Conservation (phyloP, 306 rosid genomes). For the Acmispon strigosus region DNA sequence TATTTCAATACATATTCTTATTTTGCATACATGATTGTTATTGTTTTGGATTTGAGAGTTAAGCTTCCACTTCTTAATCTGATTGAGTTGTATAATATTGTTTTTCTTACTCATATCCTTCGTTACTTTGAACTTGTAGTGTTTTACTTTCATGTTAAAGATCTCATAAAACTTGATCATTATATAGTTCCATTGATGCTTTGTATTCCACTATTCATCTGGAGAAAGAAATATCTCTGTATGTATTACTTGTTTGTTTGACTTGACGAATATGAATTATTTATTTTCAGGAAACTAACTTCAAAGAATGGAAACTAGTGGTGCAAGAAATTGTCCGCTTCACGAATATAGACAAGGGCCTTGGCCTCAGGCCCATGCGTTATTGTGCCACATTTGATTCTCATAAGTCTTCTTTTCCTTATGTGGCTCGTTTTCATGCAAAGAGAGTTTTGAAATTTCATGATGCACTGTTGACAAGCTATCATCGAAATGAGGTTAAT, state of each 20-base stretch:
- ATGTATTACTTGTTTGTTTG: slow-evolving; percentile 27
- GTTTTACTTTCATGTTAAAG: not conserved
- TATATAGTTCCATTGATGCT: slow-evolving; percentile 8
- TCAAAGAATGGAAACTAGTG: slow-evolving; percentile 94
- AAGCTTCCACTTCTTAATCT: not conserved
- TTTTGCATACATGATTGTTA: not conserved
- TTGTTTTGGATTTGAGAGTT: not conserved
- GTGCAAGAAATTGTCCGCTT: slow-evolving; percentile 90
- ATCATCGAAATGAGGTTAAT: slow-evolving; percentile 87
- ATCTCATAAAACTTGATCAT: not conserved
- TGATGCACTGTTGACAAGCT: slow-evolving; percentile 80
- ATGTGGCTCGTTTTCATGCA: slow-evolving; percentile 93
- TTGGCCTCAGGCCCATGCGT: slow-evolving; percentile 73
- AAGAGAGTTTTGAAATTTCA: slow-evolving; percentile 83
- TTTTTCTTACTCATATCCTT: not conserved
- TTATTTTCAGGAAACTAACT: slow-evolving; percentile 70
- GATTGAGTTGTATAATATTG: slow-evolving; percentile 1
- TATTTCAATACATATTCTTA: not conserved
- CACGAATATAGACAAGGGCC: slow-evolving; percentile 60
- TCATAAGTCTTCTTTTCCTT: slow-evolving; percentile 67
- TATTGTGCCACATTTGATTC: slow-evolving; percentile 63
- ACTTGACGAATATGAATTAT: slow-evolving; percentile 26
- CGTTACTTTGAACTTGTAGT: slow-evolving; percentile 7
- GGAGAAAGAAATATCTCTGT: not conserved
- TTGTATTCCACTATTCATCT: not conserved